Evolutionary conservation across 306 rosid species (phyloP).

Genomic region (Mucuna pruriens): DNA sequence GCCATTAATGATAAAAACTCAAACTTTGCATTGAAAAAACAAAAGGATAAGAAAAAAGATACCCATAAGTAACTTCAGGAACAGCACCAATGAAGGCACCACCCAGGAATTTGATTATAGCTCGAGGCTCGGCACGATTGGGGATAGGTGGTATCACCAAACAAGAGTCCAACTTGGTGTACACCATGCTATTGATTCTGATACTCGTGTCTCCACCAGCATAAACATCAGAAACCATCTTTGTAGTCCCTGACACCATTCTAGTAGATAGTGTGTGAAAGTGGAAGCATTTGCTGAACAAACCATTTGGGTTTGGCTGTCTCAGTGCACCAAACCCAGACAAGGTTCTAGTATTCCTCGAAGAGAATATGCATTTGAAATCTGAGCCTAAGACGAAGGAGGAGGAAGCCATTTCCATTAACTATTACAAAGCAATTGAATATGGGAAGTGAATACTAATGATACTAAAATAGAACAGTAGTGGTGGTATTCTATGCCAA

Average conservation of each 20-base stretch:
- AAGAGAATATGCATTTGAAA: conserved; percentile 37
- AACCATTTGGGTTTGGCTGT: conserved; percentile 19
- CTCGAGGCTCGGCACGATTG: conserved; percentile 65
- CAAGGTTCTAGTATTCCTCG: conserved; percentile 11
- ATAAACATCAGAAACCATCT: conserved; percentile 47
- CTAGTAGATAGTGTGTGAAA: conserved; percentile 20
- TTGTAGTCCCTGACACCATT: conserved; percentile 42
- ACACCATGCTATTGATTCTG: conserved; percentile 42
- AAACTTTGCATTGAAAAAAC: conserved; percentile 1
- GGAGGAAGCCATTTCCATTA: conserved; percentile 58
- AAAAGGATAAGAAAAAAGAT: conserved; percentile 1
- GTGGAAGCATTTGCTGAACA: conserved; percentile 25
- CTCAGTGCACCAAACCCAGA: conserved; percentile 15
- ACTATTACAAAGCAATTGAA: neutral
- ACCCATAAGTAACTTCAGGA: conserved; percentile 94
- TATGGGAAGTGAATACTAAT: neutral
- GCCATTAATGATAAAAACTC: neutral
- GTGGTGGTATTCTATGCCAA: neutral
- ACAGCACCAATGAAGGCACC: conserved; percentile 98
- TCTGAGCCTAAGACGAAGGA: conserved; percentile 41
- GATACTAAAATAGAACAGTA: neutral
- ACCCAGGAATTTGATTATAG: conserved; percentile 88
- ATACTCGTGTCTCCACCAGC: conserved; percentile 39
- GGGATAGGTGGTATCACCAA: conserved; percentile 72
- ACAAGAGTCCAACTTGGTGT: conserved; percentile 64